Evolutionary conservation across 2,329 filamentous ascomycete species (phyloP), one percentile per base, ranked within the genome.

Genomic region (Microdochium paspali): DNA sequence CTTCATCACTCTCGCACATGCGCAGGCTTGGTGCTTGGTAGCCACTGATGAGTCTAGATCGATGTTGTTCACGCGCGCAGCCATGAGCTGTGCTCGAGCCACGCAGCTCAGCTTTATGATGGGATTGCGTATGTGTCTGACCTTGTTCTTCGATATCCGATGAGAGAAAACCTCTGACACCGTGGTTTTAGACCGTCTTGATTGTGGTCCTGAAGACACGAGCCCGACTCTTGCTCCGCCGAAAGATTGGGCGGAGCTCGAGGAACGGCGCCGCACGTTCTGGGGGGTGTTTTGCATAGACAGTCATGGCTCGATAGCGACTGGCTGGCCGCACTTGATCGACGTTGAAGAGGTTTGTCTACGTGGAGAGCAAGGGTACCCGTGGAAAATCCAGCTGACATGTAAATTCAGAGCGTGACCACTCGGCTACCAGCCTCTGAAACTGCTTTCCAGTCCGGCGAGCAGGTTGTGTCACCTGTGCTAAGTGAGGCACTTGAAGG

Each of bases 251-350:
- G 82, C 79, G 1, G 91, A 96, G 58, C 70, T 76, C 28, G 85
- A 88, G 63, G 90, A 97, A 64, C 76, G 90, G 46, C 77, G 91
- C 49, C 76, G 91, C 54, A 83, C 86, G 0, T 95, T 95, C 56
- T 96, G 91, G 91, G 79, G 84, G 53, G 77, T 82, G 1, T 96
- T 91, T 58, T 85, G 83, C 54, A 76, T 87, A 39, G 90, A 96
- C 62, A 79, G 87, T 24, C 94, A 94, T 65, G 84, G 87, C 2
- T 89, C 85, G 57, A 87, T 95, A 46, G 89, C 88, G 12, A 95
- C 90, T 3, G 90, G 90, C 2, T 96, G 90, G 90, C 88, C 90
- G 0, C 84, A 87, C 70, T 70, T 82, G 24, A 82, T 95, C 39
- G 83, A 94, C 52, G 77, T 87, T 49, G 72, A 72, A 59, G 87